Base-by-base conservation (phyloP, 805 yeast species). In the Candida rishiriensis region DNA sequence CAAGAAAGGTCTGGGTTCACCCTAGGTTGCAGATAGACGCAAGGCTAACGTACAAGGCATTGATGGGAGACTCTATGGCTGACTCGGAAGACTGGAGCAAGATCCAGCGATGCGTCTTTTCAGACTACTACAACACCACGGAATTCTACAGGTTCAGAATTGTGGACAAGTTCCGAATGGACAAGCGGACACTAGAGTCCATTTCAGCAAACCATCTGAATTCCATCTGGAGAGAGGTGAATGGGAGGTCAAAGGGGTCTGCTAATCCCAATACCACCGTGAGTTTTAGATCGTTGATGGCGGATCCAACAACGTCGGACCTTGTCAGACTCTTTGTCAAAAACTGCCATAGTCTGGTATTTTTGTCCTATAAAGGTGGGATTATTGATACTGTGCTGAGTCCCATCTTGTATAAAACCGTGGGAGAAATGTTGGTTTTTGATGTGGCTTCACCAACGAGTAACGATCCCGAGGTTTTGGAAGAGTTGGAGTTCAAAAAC, bases 1-100 rank as follows among this genome's bases (percentile, higher is more conserved):
- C 64, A 3, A 51, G 58, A 37, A 46, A 57, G 33, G 47, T 65
- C 12, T 66, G 69, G 70, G 59, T 66, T 21, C 67, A 64, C 44
- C 63, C 65, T 15, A 50, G 62, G 18, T 44, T 66, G 40, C 53
- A 53, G 29, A 49, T 53, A 21, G 63, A 61, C 44, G 69, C 68
- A 3, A 37, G 53, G 18, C 39, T 61, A 33, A 65, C 70, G 2
- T 63, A 56, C 39, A 57, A 55, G 36, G 49, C 54, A 4, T 39
- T 57, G 16, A 39, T 52, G 8, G 64, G 61, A 0, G 59, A 61
- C 30, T 55, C 55, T 0, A 50, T 47, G 17, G 47, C 50, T 6
- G 50, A 51, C 4, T 42, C 48, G 1, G 40, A 44, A 10, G 53
- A 54, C 14, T 54, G 58, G 59, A 41, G 50, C 10, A 29, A 47